Conservation (phyloP, 257 asterid species). For the Salvia rosmarinus region DNA sequence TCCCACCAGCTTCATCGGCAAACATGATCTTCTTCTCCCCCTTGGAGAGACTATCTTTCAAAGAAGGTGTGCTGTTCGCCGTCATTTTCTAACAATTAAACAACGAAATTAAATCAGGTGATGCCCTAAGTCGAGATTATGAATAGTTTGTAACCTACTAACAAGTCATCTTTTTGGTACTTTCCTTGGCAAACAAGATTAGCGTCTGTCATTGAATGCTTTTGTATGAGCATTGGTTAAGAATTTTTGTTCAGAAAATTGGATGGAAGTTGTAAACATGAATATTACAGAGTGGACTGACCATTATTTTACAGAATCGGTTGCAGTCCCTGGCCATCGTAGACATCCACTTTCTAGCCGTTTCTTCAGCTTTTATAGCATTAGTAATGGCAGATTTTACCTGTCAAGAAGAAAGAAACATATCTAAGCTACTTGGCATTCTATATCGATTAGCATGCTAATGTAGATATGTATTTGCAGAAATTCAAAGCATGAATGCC, state of each 20-base stretch:
- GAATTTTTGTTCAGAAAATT: not conserved
- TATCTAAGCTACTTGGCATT: not conserved
- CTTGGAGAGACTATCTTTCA: constrained; percentile 39
- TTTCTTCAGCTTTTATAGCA: constrained; percentile 71
- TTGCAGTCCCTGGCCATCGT: constrained; percentile 88
- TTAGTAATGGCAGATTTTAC: constrained; percentile 62
- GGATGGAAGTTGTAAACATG: constrained; percentile 8
- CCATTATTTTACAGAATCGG: constrained; percentile 95
- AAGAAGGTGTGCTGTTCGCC: constrained; percentile 43
- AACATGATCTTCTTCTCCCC: constrained; percentile 66
- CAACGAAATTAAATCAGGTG: constrained; percentile 30
- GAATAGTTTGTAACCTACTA: not conserved
- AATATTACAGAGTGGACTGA: constrained; percentile 38
- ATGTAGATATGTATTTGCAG: constrained; percentile 21
- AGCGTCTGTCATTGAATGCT: not conserved
- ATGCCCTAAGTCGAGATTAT: not conserved
- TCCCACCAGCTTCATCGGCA: constrained; percentile 93
- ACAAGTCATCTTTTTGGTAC: not conserved
- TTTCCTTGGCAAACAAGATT: not conserved
- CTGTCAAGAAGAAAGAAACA: constrained; percentile 42
- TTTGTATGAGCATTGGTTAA: not conserved
- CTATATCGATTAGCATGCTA: constrained; percentile 18
- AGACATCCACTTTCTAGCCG: constrained; percentile 71
- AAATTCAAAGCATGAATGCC: constrained; percentile 23
- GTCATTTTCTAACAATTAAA: constrained; percentile 55